Percentiles rank a stretch among this genome's conserved stretches.
Evolutionary conservation across 106 monocot genomes (phyloP).

Genomic region (Acanthochlamys bracteata): DNA sequence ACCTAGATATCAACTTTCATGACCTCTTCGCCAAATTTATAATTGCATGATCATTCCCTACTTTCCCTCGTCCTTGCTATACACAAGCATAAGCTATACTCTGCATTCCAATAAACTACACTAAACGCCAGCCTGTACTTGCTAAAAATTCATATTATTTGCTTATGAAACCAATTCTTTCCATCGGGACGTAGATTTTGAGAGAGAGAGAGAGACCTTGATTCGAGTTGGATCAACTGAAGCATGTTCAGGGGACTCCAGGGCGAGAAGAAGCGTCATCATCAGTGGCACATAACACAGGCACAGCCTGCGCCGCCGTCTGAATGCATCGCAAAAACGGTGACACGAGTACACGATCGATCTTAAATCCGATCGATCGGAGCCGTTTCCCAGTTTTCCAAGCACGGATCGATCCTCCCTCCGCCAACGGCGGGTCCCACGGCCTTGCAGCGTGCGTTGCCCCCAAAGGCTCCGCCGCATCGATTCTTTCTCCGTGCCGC

Average conservation of each 20-base stretch:
- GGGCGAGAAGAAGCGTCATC: slow-evolving; percentile 21
- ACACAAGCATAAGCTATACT: too few relatives aligned
- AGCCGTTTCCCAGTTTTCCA: slow-evolving; percentile 57
- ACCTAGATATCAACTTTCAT: too few relatives aligned
- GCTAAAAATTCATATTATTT: too few relatives aligned
- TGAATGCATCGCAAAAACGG: slow-evolving; percentile 91
- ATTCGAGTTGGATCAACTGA: slow-evolving; percentile 50
- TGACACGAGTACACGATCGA: slow-evolving; percentile 69
- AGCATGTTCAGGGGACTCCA: slow-evolving; percentile 36
- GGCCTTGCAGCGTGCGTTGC: slow-evolving; percentile 26
- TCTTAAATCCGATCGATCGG: slow-evolving; percentile 25
- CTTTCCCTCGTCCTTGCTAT: too few relatives aligned
- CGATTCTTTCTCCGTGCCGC: slow-evolving; percentile 81
- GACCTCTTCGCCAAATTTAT: too few relatives aligned
- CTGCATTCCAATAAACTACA: too few relatives aligned
- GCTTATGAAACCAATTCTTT: too few relatives aligned
- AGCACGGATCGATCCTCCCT: slow-evolving; percentile 50
- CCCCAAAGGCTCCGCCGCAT: slow-evolving; percentile 57
- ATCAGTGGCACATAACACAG: slow-evolving; percentile 49
- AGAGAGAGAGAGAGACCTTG: slow-evolving; percentile 31
- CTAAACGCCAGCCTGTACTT: too few relatives aligned
- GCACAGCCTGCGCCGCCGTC: slow-evolving; percentile 56
- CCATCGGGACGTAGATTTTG: too few relatives aligned
- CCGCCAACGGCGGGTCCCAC: slow-evolving; percentile 78
- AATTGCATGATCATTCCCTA: too few relatives aligned